Conservation (phyloP, 2,329 filamentous ascomycete species). For the Paracoccidioides brasiliensis region DNA sequence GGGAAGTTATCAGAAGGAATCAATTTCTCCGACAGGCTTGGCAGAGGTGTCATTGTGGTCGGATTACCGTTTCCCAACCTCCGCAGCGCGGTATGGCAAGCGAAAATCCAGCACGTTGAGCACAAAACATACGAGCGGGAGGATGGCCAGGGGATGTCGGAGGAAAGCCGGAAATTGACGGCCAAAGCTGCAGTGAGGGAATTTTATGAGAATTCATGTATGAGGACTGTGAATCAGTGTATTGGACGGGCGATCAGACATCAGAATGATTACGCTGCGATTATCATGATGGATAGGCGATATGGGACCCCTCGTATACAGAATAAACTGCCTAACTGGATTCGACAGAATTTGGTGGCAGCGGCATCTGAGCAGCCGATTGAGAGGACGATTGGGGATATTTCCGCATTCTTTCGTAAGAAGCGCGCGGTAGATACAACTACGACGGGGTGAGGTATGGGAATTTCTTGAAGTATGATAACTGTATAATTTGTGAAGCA, state of each 20-base stretch:
- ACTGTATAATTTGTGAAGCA: not conserved
- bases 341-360: slow-evolving; percentile 50
- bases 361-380: slow-evolving; percentile 15
- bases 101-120: slow-evolving; percentile 78
- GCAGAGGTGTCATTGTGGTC: slow-evolving; percentile 80
- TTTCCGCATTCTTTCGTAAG: slow-evolving; percentile 22
- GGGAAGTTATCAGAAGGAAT: slow-evolving; percentile 96
- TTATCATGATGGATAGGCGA: slow-evolving; percentile 69
- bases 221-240: slow-evolving; percentile 94
- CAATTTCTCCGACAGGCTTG: slow-evolving; percentile 87
- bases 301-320: slow-evolving; percentile 64
- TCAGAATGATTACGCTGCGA: slow-evolving; percentile 75
- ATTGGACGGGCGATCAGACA: slow-evolving; percentile 89
- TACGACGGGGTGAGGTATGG: not conserved
- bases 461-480: not conserved
- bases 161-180: slow-evolving; percentile 19
- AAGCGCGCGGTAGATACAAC: slow-evolving; percentile 8
- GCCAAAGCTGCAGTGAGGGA: slow-evolving; percentile 49
- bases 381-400: slow-evolving; percentile 16
- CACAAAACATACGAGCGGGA: slow-evolving; percentile 34
- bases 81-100: slow-evolving; percentile 80
- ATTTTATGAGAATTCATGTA: slow-evolving; percentile 89
- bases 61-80: slow-evolving; percentile 89
- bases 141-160: slow-evolving; percentile 12
- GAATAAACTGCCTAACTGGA: slow-evolving; percentile 79